Percentiles rank a stretch among this genome's conserved stretches.
phyloP scores from a whole-genome alignment of 169 alveolate genomes.

The Eimeria necatrix region DNA sequence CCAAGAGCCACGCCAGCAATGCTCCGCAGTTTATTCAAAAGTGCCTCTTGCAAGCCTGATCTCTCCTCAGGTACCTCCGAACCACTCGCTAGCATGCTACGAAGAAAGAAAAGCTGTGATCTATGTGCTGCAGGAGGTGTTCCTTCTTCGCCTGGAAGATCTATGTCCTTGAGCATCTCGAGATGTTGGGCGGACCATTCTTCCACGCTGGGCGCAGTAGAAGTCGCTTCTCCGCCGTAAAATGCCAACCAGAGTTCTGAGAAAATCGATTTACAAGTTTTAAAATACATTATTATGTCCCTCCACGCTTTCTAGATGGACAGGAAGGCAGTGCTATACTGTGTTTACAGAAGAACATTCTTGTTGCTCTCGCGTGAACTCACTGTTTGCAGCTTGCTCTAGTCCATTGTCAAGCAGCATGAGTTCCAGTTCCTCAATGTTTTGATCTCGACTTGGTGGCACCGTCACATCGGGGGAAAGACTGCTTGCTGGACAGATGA shows the following conservation, averaged over 20 bases:
- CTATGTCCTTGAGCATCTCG: background rate
- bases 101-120: conserved; percentile 39
- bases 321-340: too few relatives aligned
- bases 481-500: conserved; percentile 30
- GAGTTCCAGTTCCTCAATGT: conserved; percentile 48
- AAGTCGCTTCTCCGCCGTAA: conserved; percentile 50
- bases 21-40: conserved; percentile 32
- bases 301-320: too few relatives aligned
- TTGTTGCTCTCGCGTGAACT: background rate
- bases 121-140: conserved; percentile 21
- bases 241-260: conserved; percentile 69
- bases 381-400: conserved; percentile 58
- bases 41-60: conserved; percentile 7
- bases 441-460: conserved; percentile 40
- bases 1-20: conserved; percentile 52
- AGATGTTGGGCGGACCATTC: background rate
- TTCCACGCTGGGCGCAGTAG: conserved; percentile 31
- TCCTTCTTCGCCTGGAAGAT: conserved; percentile 29
- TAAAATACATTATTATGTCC: too few relatives aligned
- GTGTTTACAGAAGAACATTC: too few relatives aligned
- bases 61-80: background rate
- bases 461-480: conserved; percentile 46
- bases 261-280: background rate
- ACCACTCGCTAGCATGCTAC: background rate
- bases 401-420: conserved; percentile 42